phyloP scores from a whole-genome alignment of 176 grass and related monocot genomes.

The Sorghum bicolor region DNA sequence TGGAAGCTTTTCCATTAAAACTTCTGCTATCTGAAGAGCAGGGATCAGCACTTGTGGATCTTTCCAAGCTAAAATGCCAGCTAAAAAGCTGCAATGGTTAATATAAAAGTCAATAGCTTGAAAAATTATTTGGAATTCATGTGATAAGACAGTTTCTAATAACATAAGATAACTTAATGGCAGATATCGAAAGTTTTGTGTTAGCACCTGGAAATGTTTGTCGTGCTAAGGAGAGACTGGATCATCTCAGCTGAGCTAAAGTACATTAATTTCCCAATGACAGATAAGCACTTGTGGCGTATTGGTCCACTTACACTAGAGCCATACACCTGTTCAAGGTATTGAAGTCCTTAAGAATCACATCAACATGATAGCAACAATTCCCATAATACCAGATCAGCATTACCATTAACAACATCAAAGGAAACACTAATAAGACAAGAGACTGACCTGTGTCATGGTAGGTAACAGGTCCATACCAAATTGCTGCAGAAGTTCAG shows the following conservation, averaged over 20 bases:
- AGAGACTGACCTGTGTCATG: slow-evolving; percentile 59
- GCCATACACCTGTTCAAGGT: slow-evolving; percentile 59
- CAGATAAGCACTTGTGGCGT: slow-evolving; percentile 75
- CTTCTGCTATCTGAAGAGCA: slow-evolving; percentile 83
- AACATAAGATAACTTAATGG: not conserved
- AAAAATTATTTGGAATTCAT: not conserved
- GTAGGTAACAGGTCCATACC: slow-evolving; percentile 79
- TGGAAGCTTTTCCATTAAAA: slow-evolving; percentile 87
- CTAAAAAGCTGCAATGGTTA: slow-evolving; percentile 64
- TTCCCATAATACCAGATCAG: not conserved
- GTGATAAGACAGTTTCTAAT: slow-evolving; percentile 12
- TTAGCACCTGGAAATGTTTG: slow-evolving; percentile 84
- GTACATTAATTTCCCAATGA: slow-evolving; percentile 86
- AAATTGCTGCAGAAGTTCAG: slow-evolving; percentile 90
- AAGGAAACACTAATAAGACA: not conserved
- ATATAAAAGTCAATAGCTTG: slow-evolving; percentile 4
- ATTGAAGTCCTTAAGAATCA: not conserved
- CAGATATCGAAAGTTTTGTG: not conserved
- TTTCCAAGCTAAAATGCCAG: slow-evolving; percentile 87
- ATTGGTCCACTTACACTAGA: slow-evolving; percentile 75
- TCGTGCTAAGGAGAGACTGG: slow-evolving; percentile 58
- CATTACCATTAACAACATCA: not conserved
- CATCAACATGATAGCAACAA: not conserved
- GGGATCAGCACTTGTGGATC: slow-evolving; percentile 82
- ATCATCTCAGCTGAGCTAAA: slow-evolving; percentile 88